These are phyloP conservation scores for Isatis tinctoria DNA, from an alignment of 345 rosid species.

Conservation along the genomic window DNA sequence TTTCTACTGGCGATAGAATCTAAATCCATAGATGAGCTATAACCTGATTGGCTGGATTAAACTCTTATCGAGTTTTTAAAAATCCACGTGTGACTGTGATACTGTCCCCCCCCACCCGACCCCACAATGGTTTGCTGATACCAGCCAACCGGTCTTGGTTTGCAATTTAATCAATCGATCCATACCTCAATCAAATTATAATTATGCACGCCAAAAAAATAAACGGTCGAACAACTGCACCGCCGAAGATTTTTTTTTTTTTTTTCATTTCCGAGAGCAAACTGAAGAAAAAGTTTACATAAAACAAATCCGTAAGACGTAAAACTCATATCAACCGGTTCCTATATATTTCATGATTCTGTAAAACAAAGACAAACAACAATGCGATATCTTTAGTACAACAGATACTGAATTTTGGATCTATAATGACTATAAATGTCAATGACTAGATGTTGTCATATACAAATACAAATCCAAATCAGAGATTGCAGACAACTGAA, in stretches of 20 bases:
- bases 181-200: too few relatives aligned
- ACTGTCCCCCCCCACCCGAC: neutral
- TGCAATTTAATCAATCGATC: neutral
- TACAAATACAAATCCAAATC: slow-evolving; percentile 14
- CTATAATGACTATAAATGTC: neutral
- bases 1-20: too few relatives aligned
- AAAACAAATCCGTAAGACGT: neutral
- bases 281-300: too few relatives aligned
- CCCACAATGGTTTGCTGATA: neutral
- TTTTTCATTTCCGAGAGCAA: too few relatives aligned
- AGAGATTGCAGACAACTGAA: neutral
- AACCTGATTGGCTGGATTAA: slow-evolving; percentile 1
- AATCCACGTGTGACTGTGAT: slow-evolving; percentile 1
- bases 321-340: too few relatives aligned
- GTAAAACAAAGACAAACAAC: neutral
- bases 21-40: neutral
- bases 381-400: neutral
- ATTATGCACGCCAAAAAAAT: too few relatives aligned
- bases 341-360: neutral
- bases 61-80: neutral
- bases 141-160: neutral
- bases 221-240: neutral
- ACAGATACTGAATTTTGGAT: neutral
- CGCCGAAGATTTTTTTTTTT: neutral
- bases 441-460: neutral